Evolutionary conservation across 2,329 filamentous ascomycete genomes (phyloP).

Genomic region (Penicillium sp.): DNA sequence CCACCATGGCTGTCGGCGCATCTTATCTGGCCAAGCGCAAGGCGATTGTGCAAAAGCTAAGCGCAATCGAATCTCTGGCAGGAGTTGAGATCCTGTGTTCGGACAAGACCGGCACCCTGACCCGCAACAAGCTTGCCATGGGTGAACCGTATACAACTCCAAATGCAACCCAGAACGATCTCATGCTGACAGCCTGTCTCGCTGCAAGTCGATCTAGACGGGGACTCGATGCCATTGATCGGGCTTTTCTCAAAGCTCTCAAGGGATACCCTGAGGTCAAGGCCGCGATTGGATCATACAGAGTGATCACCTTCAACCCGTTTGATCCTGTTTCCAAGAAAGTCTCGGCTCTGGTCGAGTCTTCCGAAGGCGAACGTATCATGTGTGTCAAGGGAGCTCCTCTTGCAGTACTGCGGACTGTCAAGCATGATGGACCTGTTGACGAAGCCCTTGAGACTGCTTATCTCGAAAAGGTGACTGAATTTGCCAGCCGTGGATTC

Average conservation of each 20-base stretch:
- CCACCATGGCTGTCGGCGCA: slow-evolving; percentile 91
- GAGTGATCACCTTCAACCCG: slow-evolving; percentile 79
- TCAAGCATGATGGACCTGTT: slow-evolving; percentile 81
- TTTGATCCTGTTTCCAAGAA: slow-evolving; percentile 96
- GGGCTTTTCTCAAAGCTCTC: slow-evolving; percentile 87
- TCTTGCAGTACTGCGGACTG: slow-evolving; percentile 81
- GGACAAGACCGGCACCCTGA: slow-evolving; percentile 91
- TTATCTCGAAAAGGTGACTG: slow-evolving; percentile 90
- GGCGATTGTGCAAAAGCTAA: slow-evolving; percentile 91
- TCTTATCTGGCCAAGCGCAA: slow-evolving; percentile 90
- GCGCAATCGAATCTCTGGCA: slow-evolving; percentile 86
- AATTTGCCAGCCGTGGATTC: slow-evolving; percentile 91
- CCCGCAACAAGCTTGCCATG: slow-evolving; percentile 90
- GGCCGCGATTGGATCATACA: slow-evolving; percentile 77
- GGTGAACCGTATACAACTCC: slow-evolving; percentile 80
- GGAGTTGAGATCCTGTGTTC: slow-evolving; percentile 94
- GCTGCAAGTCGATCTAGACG: slow-evolving; percentile 93
- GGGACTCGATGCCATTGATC: slow-evolving; percentile 93
- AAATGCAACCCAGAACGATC: slow-evolving; percentile 81
- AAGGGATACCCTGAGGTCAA: slow-evolving; percentile 82
- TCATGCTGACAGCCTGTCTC: slow-evolving; percentile 89
- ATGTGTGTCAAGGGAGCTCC: slow-evolving; percentile 90
- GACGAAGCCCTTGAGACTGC: slow-evolving; percentile 74
- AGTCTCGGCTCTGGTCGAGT: slow-evolving; percentile 80
- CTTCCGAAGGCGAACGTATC: slow-evolving; percentile 79